phyloP scores from a whole-genome alignment of 257 asterid species.

The Solanum tarijense region DNA sequence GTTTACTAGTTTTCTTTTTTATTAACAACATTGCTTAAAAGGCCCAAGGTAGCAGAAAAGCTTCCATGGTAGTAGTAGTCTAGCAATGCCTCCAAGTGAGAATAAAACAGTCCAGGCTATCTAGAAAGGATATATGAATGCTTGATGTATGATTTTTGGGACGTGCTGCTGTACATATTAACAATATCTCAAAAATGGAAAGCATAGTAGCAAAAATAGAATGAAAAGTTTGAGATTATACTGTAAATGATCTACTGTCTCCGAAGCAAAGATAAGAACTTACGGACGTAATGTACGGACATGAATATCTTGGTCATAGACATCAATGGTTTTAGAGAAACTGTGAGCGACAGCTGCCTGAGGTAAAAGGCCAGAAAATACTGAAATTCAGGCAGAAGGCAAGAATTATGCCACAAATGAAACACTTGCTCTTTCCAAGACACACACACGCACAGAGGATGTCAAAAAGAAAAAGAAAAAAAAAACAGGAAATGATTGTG shows the following conservation, averaged over 20 bases:
- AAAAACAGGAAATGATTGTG: background rate
- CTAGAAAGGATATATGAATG: background rate
- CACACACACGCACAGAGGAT: background rate
- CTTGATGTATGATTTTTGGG: background rate
- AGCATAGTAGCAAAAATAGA: background rate
- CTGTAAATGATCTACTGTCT: background rate
- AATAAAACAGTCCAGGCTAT: background rate
- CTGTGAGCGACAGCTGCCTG: conserved; percentile 90
- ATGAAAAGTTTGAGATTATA: background rate
- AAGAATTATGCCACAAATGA: background rate
- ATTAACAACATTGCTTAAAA: background rate
- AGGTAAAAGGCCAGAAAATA: conserved; percentile 5
- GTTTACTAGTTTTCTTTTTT: background rate
- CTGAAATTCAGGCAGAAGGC: conserved; percentile 2
- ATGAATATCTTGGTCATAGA: conserved; percentile 92
- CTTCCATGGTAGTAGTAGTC: background rate
- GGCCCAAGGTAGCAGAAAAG: background rate
- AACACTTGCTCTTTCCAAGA: background rate
- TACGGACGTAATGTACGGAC: conserved; percentile 72
- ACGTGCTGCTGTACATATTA: background rate
- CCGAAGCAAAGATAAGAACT: conserved; percentile 19
- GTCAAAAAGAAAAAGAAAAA: background rate
- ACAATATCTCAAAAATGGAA: background rate
- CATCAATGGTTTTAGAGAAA: conserved; percentile 70
- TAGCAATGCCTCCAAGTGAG: background rate